These are phyloP conservation scores for Coemansia nantahalensis DNA, from an alignment of 192 early-diverging fungal species.

Conservation along the genomic window DNA sequence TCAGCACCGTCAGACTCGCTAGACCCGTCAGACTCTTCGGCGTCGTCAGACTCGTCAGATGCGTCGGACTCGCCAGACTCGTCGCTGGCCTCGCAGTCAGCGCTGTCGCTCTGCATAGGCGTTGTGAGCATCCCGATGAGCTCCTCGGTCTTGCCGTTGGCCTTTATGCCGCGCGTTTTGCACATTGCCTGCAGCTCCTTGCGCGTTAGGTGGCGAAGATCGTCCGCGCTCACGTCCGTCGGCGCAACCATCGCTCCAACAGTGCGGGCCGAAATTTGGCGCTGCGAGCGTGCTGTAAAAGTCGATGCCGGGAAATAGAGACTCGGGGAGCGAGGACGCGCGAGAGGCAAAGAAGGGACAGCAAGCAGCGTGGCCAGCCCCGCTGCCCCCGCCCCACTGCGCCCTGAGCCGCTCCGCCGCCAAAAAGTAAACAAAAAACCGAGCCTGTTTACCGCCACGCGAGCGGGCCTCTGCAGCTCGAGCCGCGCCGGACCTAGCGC, in stretches of 20 bases:
- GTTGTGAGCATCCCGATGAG: conserved; percentile 30
- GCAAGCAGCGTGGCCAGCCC: no score
- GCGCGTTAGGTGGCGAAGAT: conserved; percentile 36
- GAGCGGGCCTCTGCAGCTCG: neutral
- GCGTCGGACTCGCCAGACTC: neutral
- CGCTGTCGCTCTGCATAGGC: neutral
- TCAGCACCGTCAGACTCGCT: no score
- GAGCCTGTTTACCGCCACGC: neutral
- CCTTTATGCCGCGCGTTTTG: conserved; percentile 46
- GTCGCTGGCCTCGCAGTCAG: no score
- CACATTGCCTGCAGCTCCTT: conserved; percentile 48
- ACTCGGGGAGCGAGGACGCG: conserved; percentile 2
- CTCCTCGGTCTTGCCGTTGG: conserved; percentile 47
- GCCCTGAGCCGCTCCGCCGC: no score
- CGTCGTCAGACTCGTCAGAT: no score
- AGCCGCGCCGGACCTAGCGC: conserved; percentile 8
- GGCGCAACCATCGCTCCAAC: conserved; percentile 2
- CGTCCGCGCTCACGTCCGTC: conserved; percentile 23
- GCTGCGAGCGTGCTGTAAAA: neutral
- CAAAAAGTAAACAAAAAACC: no score
- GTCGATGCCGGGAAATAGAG: no score
- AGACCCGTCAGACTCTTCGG: conserved; percentile 2
- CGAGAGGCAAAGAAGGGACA: neutral
- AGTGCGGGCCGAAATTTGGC: neutral
- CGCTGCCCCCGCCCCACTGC: no score